Evolutionary conservation across 108 stramenopile genomes (phyloP).

Genomic region (Cyclotella cryptica): DNA sequence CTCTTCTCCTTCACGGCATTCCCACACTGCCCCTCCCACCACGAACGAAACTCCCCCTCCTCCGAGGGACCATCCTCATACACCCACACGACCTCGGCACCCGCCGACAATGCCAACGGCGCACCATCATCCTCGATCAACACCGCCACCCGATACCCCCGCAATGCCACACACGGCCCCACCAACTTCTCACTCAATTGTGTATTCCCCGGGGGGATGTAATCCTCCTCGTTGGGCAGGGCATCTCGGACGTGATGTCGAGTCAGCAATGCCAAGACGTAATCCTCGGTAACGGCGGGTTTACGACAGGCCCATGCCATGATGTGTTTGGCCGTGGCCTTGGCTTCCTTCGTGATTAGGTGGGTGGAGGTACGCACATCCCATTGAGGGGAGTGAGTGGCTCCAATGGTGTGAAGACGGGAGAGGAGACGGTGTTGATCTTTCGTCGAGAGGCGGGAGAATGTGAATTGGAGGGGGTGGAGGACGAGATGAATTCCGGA

Average conservation of each 20-base stretch:
- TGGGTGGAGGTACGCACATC: constrained; percentile 47
- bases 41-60: constrained; percentile 28
- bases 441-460: constrained; percentile 30
- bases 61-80: constrained; percentile 27
- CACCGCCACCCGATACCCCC: constrained; percentile 43
- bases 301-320: constrained; percentile 56
- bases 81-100: constrained; percentile 39
- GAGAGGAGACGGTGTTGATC: constrained; percentile 25
- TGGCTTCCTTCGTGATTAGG: constrained; percentile 45
- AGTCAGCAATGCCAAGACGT: constrained; percentile 34
- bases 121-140: constrained; percentile 52
- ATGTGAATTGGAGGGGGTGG: constrained; percentile 50
- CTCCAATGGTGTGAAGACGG: constrained; percentile 45
- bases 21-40: constrained; percentile 38
- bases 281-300: constrained; percentile 42
- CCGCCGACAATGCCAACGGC: constrained; percentile 47
- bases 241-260: constrained; percentile 24
- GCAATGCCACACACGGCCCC: constrained; percentile 29
- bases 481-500: constrained; percentile 47
- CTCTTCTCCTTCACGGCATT: constrained; percentile 21
- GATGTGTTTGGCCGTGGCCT: constrained; percentile 53
- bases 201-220: constrained; percentile 26
- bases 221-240: constrained; percentile 50
- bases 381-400: constrained; percentile 40
- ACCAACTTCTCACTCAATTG: constrained; percentile 20